These are phyloP conservation scores for Sanghuangporus baumii DNA, from an alignment of 1,284 basidiomycete genomes.

Conservation along the genomic window DNA sequence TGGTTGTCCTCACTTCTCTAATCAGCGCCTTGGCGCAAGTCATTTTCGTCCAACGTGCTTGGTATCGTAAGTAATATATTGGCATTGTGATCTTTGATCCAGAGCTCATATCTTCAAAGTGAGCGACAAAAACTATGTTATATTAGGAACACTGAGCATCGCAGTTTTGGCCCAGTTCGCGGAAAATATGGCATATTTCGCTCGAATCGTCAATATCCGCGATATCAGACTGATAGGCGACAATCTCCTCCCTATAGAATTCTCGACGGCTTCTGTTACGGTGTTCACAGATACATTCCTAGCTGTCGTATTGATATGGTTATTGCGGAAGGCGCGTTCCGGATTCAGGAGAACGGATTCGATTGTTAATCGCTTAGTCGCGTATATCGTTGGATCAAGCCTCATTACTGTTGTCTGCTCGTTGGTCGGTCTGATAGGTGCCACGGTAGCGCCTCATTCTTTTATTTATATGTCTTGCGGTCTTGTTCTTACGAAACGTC, in stretches of 20 bases:
- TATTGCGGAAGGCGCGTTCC: neutral
- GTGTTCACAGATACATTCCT: neutral
- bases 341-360: constrained; percentile 1
- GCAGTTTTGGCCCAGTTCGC: neutral
- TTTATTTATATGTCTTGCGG: neutral
- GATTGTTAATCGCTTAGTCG: neutral
- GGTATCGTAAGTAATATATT: neutral
- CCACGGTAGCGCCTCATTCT: neutral
- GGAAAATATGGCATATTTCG: neutral
- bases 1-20: neutral
- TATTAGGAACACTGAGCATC: neutral
- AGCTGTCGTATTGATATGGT: neutral
- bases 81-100: neutral
- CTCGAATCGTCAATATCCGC: no score
- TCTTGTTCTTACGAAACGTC: neutral
- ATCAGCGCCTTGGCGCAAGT: neutral
- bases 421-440: neutral
- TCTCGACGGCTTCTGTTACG: neutral
- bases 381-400: neutral
- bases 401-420: neutral
- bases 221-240: neutral
- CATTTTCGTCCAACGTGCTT: neutral
- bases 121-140: neutral
- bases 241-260: neutral
- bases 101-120: neutral